Evolutionary conservation across 1,284 basidiomycete species (phyloP), one percentile per base, ranked within the genome.

Genomic region (Moesziomyces globuligerus): DNA sequence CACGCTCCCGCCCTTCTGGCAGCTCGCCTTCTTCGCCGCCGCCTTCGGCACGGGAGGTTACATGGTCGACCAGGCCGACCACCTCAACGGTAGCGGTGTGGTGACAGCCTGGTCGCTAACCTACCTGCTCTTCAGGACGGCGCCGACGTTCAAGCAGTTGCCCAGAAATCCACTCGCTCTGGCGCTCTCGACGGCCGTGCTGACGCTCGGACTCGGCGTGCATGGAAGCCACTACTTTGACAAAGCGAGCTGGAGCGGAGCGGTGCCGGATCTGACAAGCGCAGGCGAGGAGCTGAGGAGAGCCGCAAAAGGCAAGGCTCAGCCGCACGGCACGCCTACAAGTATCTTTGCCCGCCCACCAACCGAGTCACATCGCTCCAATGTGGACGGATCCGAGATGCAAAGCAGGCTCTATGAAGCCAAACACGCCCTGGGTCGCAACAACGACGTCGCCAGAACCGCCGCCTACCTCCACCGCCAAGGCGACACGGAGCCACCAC

Each of bases 171-270:
- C 76, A 0, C 38, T 77, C 2, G 60, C 69, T 0, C 23, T 74
- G 17, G 39, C 52, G 9, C 47, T 76, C 1, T 71, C 69, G 4
- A 37, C 54, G 1, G 55, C 47, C 0, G 71, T 72, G 21, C 18
- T 54, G 6, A 46, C 59, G 0, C 37, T 78, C 7, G 78, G 78
- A 0, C 28, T 76, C 6, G 75, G 71, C 7, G 53, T 80, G 0
- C 77, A 80, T 44, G 78, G 66, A 2, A 65, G 58, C 46, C 60
- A 77, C 48, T 80, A 80, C 66, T 80, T 80, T 56, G 76, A 75
- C 43, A 50, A 66, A 36, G 64, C 75, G 1, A 75, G 68, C 67
- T 80, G 78, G 78, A 47, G 56, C 24, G 76, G 76, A 4, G 75
- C 72, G 0, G 47, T 78, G 6, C 77, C 78, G 0, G 70, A 58